Conservation (phyloP, 192 early-diverging fungal species). For the Backusella psychrophila region DNA sequence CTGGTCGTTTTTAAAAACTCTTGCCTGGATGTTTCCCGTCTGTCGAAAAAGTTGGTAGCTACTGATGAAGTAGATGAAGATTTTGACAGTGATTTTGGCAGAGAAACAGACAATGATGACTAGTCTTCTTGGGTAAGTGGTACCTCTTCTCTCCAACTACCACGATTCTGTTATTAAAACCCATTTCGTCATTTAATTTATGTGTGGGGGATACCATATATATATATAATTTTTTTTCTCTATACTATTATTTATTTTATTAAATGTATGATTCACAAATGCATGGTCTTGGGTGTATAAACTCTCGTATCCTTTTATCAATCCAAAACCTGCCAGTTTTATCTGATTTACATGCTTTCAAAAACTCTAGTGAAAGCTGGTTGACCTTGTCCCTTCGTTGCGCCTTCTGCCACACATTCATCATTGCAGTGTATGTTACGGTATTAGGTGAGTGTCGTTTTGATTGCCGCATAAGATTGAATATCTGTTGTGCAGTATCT, state of each 20-base stretch:
- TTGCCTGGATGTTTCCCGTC: too few species aligned
- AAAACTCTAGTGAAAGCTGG: slow-evolving; percentile 6
- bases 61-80: too few species aligned
- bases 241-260: background rate
- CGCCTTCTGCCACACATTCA: slow-evolving; percentile 18
- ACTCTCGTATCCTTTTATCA: slow-evolving; percentile 1
- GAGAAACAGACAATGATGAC: too few species aligned
- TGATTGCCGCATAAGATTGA: slow-evolving; percentile 30
- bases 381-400: slow-evolving; percentile 19
- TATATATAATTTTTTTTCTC: background rate
- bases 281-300: background rate
- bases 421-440: slow-evolving; percentile 30
- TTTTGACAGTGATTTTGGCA: too few species aligned
- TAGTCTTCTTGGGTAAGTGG: too few species aligned
- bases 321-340: slow-evolving; percentile 18
- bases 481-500: slow-evolving; percentile 35
- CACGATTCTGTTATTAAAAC: too few species aligned
- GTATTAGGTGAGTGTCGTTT: slow-evolving; percentile 27
- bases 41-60: too few species aligned
- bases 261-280: background rate
- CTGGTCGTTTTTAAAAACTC: too few species aligned
- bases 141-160: too few species aligned
- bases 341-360: slow-evolving; percentile 1
- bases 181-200: too few species aligned
- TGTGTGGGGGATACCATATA: background rate